Evolutionary conservation across 768 basidiomycete species (phyloP).

Genomic region (Coprinopsis sp.): DNA sequence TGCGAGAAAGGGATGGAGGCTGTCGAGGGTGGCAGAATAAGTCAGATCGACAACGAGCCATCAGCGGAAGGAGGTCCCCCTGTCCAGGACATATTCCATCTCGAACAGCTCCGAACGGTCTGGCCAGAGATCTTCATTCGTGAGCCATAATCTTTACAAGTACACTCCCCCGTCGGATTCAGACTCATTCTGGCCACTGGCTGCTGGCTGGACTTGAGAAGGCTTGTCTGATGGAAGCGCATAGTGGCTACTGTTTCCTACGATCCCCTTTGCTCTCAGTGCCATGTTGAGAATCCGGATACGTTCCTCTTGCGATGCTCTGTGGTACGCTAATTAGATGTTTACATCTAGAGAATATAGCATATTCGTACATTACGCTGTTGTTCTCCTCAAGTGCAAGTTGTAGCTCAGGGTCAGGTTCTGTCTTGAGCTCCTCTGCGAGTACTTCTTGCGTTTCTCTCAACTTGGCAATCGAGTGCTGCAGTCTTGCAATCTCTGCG

Average conservation of each 20-base stretch:
- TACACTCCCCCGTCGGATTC: background rate
- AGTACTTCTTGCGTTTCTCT: conserved; percentile 61
- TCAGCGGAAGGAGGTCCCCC: conserved; percentile 35
- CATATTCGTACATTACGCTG: conserved; percentile 52
- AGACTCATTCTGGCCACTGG: too few species aligned
- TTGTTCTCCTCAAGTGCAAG: conserved; percentile 70
- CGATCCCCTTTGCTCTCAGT: conserved; percentile 55
- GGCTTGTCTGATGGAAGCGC: conserved; percentile 18
- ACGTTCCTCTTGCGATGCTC: conserved; percentile 76
- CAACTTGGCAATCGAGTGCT: conserved; percentile 64
- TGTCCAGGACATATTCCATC: conserved; percentile 46
- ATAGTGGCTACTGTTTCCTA: conserved; percentile 42
- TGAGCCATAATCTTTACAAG: background rate
- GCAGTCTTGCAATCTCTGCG: conserved; percentile 71
- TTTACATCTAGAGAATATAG: conserved; percentile 8
- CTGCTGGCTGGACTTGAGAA: too few species aligned
- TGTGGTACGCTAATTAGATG: conserved; percentile 21
- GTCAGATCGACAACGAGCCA: conserved; percentile 41
- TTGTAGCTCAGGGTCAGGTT: conserved; percentile 51
- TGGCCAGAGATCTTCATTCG: conserved; percentile 70
- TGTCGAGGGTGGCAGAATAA: conserved; percentile 58
- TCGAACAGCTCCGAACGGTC: conserved; percentile 64
- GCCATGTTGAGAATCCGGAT: conserved; percentile 65
- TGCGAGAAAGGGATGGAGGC: conserved; percentile 61
- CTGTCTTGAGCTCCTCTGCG: conserved; percentile 44